Evolutionary conservation across 2,329 filamentous ascomycete species (phyloP).

Genomic region (Lachnellula occidentalis): DNA sequence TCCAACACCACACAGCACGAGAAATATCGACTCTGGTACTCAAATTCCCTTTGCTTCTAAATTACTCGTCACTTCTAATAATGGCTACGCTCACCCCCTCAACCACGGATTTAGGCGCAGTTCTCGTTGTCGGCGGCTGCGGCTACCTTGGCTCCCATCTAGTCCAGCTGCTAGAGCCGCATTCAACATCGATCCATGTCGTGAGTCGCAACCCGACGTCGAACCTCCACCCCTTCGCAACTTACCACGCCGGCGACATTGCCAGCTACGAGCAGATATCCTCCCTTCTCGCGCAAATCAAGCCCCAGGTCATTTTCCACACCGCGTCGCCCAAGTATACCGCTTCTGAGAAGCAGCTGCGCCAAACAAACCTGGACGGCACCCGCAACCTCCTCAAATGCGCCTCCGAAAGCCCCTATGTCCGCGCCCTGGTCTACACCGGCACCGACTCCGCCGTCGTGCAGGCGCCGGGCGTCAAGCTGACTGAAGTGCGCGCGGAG

Average conservation of each 20-base stretch:
- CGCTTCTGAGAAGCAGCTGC: slow-evolving; percentile 19
- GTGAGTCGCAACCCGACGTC: slow-evolving; percentile 25
- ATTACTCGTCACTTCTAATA: too few species aligned
- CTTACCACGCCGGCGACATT: slow-evolving; percentile 29
- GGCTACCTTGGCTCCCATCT: slow-evolving; percentile 33
- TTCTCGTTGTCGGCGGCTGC: slow-evolving; percentile 31
- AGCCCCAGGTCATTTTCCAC: slow-evolving; percentile 32
- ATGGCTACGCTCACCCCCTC: too few species aligned
- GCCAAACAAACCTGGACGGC: slow-evolving; percentile 30
- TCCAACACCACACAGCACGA: too few species aligned
- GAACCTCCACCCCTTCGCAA: slow-evolving; percentile 23
- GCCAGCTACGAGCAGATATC: slow-evolving; percentile 16
- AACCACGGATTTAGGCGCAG: neutral
- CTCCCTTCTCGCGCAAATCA: slow-evolving; percentile 19
- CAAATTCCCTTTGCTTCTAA: too few species aligned
- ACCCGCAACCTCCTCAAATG: slow-evolving; percentile 28
- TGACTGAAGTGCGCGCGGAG: slow-evolving; percentile 23
- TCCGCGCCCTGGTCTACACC: slow-evolving; percentile 32
- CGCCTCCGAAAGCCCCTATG: slow-evolving; percentile 16
- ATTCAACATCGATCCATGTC: slow-evolving; percentile 24
- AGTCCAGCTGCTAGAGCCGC: slow-evolving; percentile 23
- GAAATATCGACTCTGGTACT: too few species aligned
- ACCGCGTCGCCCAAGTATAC: slow-evolving; percentile 27
- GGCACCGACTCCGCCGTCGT: slow-evolving; percentile 29
- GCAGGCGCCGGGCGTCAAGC: slow-evolving; percentile 20